Evolutionary conservation across 2,329 filamentous ascomycete genomes (phyloP).

Genomic region (Fusarium piperis): DNA sequence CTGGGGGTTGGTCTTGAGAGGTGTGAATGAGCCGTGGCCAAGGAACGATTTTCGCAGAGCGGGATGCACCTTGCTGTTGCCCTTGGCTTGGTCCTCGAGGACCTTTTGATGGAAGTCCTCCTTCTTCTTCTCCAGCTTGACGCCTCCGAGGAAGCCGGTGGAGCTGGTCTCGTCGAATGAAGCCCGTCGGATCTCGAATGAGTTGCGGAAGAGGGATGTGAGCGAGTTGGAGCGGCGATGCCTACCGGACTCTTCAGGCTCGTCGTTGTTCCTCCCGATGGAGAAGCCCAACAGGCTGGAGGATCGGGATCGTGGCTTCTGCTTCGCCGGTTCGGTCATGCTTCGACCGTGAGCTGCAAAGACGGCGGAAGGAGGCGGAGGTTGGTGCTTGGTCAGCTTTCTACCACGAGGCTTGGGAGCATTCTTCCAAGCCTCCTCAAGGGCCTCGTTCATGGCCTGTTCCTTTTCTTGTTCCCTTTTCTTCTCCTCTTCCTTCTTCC

Average conservation of each 20-base stretch:
- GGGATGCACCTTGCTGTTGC: constrained; percentile 46
- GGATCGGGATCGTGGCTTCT: constrained; percentile 40
- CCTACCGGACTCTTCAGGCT: constrained; percentile 28
- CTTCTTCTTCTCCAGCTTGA: constrained; percentile 53
- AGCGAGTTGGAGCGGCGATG: constrained; percentile 51
- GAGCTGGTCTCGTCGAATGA: constrained; percentile 47
- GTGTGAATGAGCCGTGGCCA: constrained; percentile 41
- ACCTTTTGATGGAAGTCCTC: constrained; percentile 46
- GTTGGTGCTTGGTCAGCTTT: constrained; percentile 48
- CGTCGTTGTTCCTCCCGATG: constrained; percentile 33
- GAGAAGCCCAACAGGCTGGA: constrained; percentile 42
- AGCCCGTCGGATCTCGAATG: constrained; percentile 48
- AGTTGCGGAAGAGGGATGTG: constrained; percentile 47
- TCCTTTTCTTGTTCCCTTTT: constrained; percentile 32
- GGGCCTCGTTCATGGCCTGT: constrained; percentile 29
- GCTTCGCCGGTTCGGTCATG: constrained; percentile 27
- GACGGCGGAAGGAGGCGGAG: constrained; percentile 36
- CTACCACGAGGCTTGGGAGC: constrained; percentile 36
- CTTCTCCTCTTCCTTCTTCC: constrained; percentile 44
- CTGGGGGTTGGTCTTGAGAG: constrained; percentile 41
- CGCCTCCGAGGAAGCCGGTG: constrained; percentile 53
- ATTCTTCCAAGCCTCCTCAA: constrained; percentile 38
- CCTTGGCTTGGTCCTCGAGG: constrained; percentile 40
- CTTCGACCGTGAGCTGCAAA: constrained; percentile 27
- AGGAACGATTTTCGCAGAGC: constrained; percentile 45